phyloP scores from a whole-genome alignment of 202 grass and related monocot genomes.

The Panicum hallii region DNA sequence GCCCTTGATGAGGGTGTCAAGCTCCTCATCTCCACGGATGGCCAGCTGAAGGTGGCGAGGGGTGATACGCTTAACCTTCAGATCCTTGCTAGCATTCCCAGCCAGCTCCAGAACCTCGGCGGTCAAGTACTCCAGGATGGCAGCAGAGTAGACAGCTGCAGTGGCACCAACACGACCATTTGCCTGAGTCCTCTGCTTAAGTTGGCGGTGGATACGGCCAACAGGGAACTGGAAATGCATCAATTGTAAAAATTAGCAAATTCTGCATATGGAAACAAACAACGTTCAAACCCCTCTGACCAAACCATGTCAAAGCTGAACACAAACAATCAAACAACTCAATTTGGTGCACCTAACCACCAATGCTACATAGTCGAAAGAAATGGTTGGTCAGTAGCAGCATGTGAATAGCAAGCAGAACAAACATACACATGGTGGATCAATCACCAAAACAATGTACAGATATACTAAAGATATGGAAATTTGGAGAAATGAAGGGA shows the following conservation, averaged over 20 bases:
- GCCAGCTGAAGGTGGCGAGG: slow-evolving; percentile 81
- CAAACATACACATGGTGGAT: not conserved
- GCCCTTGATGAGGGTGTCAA: no score
- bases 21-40: slow-evolving; percentile 61
- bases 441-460: not conserved
- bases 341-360: not conserved
- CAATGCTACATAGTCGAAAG: not conserved
- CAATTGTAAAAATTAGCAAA: not conserved
- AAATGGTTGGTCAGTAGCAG: not conserved
- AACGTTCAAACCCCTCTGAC: not conserved
- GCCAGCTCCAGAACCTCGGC: slow-evolving; percentile 73
- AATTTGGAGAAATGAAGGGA: not conserved
- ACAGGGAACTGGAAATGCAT: slow-evolving; percentile 61
- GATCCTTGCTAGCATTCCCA: slow-evolving; percentile 82
- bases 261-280: not conserved
- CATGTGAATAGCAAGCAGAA: slow-evolving; percentile 9
- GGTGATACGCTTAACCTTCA: slow-evolving; percentile 87
- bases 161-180: slow-evolving; percentile 78
- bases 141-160: slow-evolving; percentile 68
- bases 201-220: slow-evolving; percentile 71
- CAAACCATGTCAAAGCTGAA: not conserved
- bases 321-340: not conserved
- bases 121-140: slow-evolving; percentile 68
- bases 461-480: not conserved
- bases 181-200: slow-evolving; percentile 71